Conservation (phyloP, 176 grass and related monocot genomes). For the Phoenix roebelenii region DNA sequence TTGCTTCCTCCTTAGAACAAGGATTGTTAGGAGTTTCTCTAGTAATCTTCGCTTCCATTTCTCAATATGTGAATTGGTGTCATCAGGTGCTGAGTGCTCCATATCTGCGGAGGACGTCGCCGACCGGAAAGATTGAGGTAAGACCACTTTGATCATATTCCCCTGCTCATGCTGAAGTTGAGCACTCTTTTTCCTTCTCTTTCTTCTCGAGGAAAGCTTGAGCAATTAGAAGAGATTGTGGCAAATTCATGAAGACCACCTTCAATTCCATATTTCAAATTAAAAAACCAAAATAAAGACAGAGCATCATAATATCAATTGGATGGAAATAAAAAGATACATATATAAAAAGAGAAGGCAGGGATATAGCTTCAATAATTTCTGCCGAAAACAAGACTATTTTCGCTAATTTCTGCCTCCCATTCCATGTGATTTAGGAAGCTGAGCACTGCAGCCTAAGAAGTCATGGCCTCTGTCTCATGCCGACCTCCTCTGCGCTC, state of each 20-base stretch:
- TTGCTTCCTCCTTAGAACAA: not conserved
- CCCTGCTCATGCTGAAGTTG: not conserved
- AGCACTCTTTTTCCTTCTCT: not conserved
- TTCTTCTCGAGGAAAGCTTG: not conserved
- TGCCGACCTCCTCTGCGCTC: conserved; percentile 54
- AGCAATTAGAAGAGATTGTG: no score
- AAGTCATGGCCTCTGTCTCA: conserved; percentile 81
- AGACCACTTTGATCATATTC: conserved; percentile 10
- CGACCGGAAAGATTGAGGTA: conserved; percentile 40
- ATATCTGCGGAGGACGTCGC: conserved; percentile 42
- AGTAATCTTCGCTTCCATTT: not conserved
- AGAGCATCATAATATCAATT: no score
- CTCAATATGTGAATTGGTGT: not conserved
- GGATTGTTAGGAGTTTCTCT: no score
- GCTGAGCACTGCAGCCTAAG: conserved; percentile 57
- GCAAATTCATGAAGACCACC: no score
- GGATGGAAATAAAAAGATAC: no score
- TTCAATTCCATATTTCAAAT: no score
- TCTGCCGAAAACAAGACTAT: no score
- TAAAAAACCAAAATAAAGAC: no score
- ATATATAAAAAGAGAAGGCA: no score
- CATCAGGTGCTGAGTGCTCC: conserved; percentile 75
- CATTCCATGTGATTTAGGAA: conserved; percentile 35
- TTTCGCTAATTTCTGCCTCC: not conserved
- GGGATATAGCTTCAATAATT: no score